A percentile compares a stretch with the other conserved stretches of the same genome.
phyloP scores from a whole-genome alignment of 352 stramenopile genomes.

The Thalassiosira exigua region DNA sequence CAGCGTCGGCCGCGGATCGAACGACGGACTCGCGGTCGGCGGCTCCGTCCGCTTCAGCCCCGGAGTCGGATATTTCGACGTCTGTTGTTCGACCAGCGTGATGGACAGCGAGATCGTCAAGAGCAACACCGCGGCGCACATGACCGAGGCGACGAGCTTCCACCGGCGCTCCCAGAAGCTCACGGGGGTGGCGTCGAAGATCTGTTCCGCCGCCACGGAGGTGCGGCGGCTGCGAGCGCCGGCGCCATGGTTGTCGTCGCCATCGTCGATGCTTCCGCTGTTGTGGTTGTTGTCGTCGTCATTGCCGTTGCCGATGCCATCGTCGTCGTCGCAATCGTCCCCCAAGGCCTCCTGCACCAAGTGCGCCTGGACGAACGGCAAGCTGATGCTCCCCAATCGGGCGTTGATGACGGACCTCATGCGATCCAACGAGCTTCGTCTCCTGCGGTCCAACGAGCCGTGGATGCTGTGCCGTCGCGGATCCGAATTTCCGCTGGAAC shows the following conservation, averaged over 20 bases:
- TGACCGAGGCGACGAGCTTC: neutral
- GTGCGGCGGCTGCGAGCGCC: neutral
- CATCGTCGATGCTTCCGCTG: neutral
- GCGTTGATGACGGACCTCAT: neutral
- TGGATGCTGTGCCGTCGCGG: neutral
- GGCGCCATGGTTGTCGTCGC: neutral
- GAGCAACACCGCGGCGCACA: neutral
- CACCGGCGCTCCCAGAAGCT: constrained; percentile 4
- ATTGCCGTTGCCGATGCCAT: too few relatives aligned
- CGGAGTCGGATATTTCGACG: neutral
- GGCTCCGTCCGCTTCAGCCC: neutral
- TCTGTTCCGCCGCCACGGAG: neutral
- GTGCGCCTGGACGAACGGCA: neutral
- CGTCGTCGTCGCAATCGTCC: too few relatives aligned
- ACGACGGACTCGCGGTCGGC: neutral
- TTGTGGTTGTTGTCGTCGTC: neutral
- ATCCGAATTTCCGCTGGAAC: neutral
- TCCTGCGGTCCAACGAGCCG: neutral
- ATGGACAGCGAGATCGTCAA: neutral
- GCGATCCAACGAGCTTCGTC: neutral
- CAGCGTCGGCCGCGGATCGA: constrained; percentile 32
- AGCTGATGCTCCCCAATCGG: neutral
- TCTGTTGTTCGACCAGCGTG: neutral
- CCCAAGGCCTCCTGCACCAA: neutral
- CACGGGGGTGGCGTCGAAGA: neutral